These are phyloP conservation scores for Lepiota brunneoincarnata DNA, from an alignment of 768 basidiomycete genomes.

Conservation along the genomic window DNA sequence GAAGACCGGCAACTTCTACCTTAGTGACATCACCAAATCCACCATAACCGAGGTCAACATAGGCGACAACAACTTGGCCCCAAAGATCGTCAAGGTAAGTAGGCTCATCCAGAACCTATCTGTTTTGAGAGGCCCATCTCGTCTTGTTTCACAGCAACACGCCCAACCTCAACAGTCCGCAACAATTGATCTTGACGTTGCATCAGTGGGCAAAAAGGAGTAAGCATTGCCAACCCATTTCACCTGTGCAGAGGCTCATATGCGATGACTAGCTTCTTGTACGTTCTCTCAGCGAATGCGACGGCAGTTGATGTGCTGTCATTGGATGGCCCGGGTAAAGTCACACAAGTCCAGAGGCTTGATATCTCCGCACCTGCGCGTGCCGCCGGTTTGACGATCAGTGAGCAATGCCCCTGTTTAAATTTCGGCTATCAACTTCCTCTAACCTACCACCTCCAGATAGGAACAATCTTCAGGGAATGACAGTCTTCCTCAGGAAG, in stretches of 20 bases:
- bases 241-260: neutral
- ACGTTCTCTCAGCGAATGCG: conserved; percentile 25
- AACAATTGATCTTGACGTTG: conserved; percentile 41
- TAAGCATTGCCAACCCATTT: conserved; percentile 16
- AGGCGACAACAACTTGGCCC: conserved; percentile 41
- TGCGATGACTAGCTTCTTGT: conserved; percentile 22
- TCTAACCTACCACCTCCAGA: conserved; percentile 15
- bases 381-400: conserved; percentile 28
- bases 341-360: conserved; percentile 21
- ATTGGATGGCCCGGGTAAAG: conserved; percentile 25
- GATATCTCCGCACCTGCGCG: conserved; percentile 16
- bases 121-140: neutral
- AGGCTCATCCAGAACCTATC: no score
- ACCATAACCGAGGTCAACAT: conserved; percentile 44
- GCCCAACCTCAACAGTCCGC: conserved; percentile 30
- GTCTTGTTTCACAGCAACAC: conserved; percentile 31
- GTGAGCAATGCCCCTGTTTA: conserved; percentile 21
- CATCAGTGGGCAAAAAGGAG: conserved; percentile 35
- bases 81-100: conserved; percentile 40
- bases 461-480: conserved; percentile 33
- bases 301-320: conserved; percentile 24
- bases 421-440: neutral
- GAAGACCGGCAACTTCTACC: conserved; percentile 42
- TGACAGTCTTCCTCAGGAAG: conserved; percentile 29
- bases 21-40: conserved; percentile 40